Evolutionary conservation across 768 basidiomycete species (phyloP), one percentile per base, ranked within the genome.

Genomic region (Psilocybe sp.): DNA sequence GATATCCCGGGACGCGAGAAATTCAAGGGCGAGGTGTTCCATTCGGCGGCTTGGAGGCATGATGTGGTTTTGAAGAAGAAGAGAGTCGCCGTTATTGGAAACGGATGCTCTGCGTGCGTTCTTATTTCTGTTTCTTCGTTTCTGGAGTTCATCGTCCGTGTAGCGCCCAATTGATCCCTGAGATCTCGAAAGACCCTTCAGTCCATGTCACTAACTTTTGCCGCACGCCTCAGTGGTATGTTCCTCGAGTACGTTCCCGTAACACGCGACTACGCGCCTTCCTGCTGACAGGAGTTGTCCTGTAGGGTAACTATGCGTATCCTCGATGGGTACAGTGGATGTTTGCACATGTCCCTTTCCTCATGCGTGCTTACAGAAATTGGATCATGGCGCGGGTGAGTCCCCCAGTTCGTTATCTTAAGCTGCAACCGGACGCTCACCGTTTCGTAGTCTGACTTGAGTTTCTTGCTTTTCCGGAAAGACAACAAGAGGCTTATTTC

Each of bases 151-250:
- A 20, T 47, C 35, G 44, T 20, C 28, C 12, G 34, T 62, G 18
- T 48, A 84, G 84, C 15, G 80, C 83, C 5, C 84, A 87, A 60
- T 74, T 83, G 40, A 61, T 82, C n/a, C 80, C 81, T 10, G 58
- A 70, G 51, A 80, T 83, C 49, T 68, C 80, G 13, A 58, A 62
- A 37, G 79, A 82, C 52, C 66, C 73, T 9, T 71, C 75, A 6
- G 74, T 77, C 13, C 60, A 76, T 51, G 71, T 85, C 15, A 66
- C 78, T 49, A 80, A 86, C 60, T 81, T 85, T 58, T 78, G 75
- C 51, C 70, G 84, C 44, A 82, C 78, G 36, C 80, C 80, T 15
- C 76, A 80, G 54, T 85, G 82, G 81, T 79, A 71, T 55, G 36
- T 75, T 1, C 75, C 76, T 2, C 74, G 76, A 52, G 82, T 84